A percentile compares a stretch with the other conserved stretches of the same genome.
Evolutionary conservation across 345 rosid species (phyloP).

Genomic region (Garcia nutans): DNA sequence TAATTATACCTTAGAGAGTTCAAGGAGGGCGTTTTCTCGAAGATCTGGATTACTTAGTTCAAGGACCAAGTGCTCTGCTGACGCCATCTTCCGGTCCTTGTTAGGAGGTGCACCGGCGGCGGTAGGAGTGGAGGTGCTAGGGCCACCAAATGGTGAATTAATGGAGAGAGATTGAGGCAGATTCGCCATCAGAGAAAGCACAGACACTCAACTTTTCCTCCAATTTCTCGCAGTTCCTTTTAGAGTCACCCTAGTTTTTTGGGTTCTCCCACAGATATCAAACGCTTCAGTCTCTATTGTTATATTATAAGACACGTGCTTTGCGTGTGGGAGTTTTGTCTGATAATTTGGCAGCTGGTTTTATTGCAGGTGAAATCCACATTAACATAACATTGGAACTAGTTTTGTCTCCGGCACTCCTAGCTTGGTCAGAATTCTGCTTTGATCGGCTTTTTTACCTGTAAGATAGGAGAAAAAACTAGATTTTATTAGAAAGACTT

Average conservation of each 20-base stretch:
- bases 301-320: constrained; percentile 7
- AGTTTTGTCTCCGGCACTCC: too few relatives aligned
- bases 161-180: constrained; percentile 67
- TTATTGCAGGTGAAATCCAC: too few relatives aligned
- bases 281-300: neutral
- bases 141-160: constrained; percentile 58
- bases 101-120: constrained; percentile 49
- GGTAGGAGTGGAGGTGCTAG: constrained; percentile 40
- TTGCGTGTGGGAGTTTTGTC: constrained; percentile 9
- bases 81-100: constrained; percentile 86
- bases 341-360: neutral
- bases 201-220: too few relatives aligned
- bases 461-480: too few relatives aligned
- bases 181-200: constrained; percentile 48
- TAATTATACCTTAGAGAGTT: constrained; percentile 58
- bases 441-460: too few relatives aligned
- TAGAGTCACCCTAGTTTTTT: too few relatives aligned
- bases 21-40: constrained; percentile 82
- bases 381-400: too few relatives aligned
- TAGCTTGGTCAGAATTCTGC: too few relatives aligned
- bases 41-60: constrained; percentile 92
- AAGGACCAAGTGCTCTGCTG: constrained; percentile 89
- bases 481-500: too few relatives aligned
- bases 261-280: neutral
- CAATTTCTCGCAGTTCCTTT: neutral